Base-by-base conservation (phyloP, 106 monocot species). In the Xerophyta viscosa region DNA sequence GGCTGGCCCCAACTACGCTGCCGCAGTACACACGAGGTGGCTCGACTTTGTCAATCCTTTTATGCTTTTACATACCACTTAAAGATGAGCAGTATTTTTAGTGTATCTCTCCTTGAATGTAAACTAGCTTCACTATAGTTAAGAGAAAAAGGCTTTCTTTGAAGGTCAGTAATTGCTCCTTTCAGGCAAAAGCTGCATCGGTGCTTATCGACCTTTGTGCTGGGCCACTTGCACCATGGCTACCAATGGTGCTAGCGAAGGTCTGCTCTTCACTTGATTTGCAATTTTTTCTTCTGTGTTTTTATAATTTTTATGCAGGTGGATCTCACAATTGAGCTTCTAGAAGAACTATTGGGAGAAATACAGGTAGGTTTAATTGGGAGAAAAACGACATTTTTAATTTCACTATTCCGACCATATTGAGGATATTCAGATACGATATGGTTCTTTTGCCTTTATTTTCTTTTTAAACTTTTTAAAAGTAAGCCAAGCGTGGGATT, bases 261-360 rank as follows among this genome's bases (percentile, higher is more conserved):
- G 94, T 96, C 57, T 26, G 25, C 15, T 53, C 51, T 61, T 29
- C 31, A 27, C 27, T 29, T 33, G 31, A 20, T 43, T 1, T 61
- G 22, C 41, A 8, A 14, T 17, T 33, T 18, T 30, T 37, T 17
- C 5, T 15, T 33, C 21, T 31, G 17, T 47, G 48, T 39, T 36
- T 19, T 57, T n/a, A 50, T 17, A 41, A 17, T 47, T 6, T 45
- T 26, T 60, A 31, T 77, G 39, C 74, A 96, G 94, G 68, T 89
- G 12, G 94, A 96, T 76, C 75, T 96, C 19, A 61, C 76, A 49
- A 64, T 89, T 59, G 94, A 96, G 60, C 76, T 89, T 76, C 50
- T 96, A 43, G 88, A 78, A 56, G 94, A 89, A 47, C 78, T 96
- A n/a, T 61, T 96, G 52, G 67, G 59, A 37, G 47, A 67, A 39